Base-by-base conservation (phyloP, 345 rosid species). In the Tarenaya hassleriana region DNA sequence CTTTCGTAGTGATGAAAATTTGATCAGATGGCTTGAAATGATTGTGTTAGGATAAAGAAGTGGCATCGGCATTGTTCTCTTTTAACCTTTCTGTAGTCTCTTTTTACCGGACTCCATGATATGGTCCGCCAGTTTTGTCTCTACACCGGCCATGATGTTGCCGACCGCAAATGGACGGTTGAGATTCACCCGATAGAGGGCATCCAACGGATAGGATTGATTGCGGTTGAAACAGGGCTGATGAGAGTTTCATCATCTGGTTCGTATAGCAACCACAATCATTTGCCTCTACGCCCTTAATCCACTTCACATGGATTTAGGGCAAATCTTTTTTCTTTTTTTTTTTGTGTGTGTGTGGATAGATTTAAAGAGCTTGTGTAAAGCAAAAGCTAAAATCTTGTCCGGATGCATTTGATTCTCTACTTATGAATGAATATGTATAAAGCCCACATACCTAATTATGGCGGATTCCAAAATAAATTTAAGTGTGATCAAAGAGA, bases 121-220 rank as follows among this genome's bases (percentile, higher is more conserved):
- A 48, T 56, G 63, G 72, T 55, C 58, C 47, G 65, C 68, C 46
- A 41, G 55, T 38, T 16, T 50, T 39, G 50, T 16, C 41, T 53
- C 56, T 37, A 15, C 31, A 31, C 34, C 38, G 55, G 50, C 61
- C 8, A 67, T 70, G 52, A 67, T 67, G n/a, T 34, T 76, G 71
- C 71, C 76, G 64, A 75, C 69, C 58, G 54, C 34, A 16, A 12
- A 27, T 49, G 66, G 61, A 51, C 24, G 75, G 69, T 49, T 47
- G 31, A 61, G 56, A 61, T 50, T 20, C 10, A 38, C 16, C 29
- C 21, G 10, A 24, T 46, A 21, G 33, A 47, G 41, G 37, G 14
- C 38, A 73, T 75, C 69, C 12, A 32, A 72, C 33, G 69, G 72
- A 47, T 59, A 56, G 16, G 27, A 49, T 58, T 58, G 35, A 64